Percentiles rank a stretch among this genome's conserved stretches.
Conservation (phyloP, 2,329 filamentous ascomycete species). For the Pleomassaria siparia region DNA sequence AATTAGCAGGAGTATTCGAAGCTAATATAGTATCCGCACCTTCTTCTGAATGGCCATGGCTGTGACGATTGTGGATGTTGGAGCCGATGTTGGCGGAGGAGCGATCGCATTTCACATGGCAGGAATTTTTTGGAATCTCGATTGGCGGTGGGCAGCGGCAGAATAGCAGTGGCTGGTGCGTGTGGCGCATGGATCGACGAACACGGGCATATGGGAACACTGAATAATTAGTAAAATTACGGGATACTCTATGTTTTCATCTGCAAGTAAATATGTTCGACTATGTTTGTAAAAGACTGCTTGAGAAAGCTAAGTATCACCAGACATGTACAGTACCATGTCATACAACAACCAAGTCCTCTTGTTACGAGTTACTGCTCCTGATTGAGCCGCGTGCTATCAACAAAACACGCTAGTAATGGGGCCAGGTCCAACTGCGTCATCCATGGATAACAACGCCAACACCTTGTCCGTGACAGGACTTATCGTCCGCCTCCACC, state of each 20-base stretch:
- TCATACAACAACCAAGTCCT: too few species aligned
- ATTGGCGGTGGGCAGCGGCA: conserved; percentile 14
- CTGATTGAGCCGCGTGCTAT: too few species aligned
- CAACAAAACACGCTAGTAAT: background rate
- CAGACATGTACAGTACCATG: too few species aligned
- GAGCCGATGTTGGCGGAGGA: background rate
- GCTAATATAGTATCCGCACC: conserved; percentile 31
- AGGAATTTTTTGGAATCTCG: conserved; percentile 18
- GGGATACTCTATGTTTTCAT: too few species aligned
- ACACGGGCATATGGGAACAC: too few species aligned
- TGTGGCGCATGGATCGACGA: background rate
- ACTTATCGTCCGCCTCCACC: background rate
- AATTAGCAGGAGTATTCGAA: conserved; percentile 22
- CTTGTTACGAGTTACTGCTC: too few species aligned
- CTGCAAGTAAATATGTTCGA: too few species aligned
- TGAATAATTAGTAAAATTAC: too few species aligned
- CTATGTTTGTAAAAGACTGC: too few species aligned
- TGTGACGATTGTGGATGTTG: conserved; percentile 11
- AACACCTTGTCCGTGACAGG: background rate
- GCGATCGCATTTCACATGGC: background rate
- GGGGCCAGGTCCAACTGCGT: conserved; percentile 1
- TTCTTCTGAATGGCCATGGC: conserved; percentile 97
- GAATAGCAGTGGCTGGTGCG: conserved; percentile 9
- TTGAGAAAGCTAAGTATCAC: too few species aligned
- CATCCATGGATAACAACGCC: background rate